phyloP scores from a whole-genome alignment of 371 early-diverging fungal genomes.

The Parasitella parasitica region DNA sequence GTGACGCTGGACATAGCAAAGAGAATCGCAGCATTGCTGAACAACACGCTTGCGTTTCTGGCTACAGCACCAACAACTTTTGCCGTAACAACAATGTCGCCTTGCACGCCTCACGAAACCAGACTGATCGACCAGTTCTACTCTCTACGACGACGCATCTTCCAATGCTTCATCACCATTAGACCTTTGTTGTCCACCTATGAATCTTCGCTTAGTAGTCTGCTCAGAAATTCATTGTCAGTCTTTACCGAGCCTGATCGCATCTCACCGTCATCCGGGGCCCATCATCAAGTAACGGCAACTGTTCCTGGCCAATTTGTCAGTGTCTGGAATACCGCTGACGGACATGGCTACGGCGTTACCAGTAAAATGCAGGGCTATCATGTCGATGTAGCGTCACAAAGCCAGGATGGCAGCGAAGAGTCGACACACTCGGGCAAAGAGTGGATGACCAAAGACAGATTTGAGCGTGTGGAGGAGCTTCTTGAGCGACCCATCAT shows the following conservation, averaged over 20 bases:
- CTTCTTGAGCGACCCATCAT: conserved; percentile 61
- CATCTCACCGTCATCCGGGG: conserved; percentile 50
- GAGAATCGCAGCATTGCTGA: conserved; percentile 76
- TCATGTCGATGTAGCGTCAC: conserved; percentile 46
- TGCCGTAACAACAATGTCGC: conserved; percentile 40
- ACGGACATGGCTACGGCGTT: conserved; percentile 65
- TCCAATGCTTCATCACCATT: conserved; percentile 72
- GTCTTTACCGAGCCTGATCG: conserved; percentile 63
- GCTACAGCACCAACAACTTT: conserved; percentile 59
- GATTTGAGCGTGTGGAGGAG: conserved; percentile 57
- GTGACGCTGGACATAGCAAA: conserved; percentile 79
- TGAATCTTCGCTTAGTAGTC: conserved; percentile 60
- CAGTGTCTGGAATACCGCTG: conserved; percentile 57
- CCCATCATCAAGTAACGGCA: conserved; percentile 51
- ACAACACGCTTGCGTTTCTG: conserved; percentile 71
- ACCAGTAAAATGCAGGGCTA: conserved; percentile 63
- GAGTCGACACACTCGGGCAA: conserved; percentile 36
- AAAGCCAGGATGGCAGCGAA: conserved; percentile 34
- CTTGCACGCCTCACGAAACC: conserved; percentile 40
- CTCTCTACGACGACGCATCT: conserved; percentile 64
- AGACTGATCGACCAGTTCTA: conserved; percentile 66
- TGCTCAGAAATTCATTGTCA: conserved; percentile 55
- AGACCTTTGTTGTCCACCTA: conserved; percentile 63
- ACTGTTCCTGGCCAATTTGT: conserved; percentile 59
- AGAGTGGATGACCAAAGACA: conserved; percentile 60